phyloP scores from a whole-genome alignment of 495 filamentous ascomycete species.

The Tricharina praecox region DNA sequence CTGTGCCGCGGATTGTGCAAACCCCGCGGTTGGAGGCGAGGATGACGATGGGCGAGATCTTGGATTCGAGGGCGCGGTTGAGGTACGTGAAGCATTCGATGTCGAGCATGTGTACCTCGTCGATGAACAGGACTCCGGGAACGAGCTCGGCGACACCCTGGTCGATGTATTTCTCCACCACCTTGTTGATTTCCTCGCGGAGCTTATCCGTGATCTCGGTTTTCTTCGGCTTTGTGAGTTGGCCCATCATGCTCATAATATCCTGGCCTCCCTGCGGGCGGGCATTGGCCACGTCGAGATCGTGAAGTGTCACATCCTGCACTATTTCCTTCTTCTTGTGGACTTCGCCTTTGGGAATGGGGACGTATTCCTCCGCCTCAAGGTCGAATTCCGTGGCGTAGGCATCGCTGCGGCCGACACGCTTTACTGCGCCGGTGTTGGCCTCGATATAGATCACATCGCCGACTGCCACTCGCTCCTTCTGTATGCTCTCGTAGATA shows the following conservation, averaged over 20 bases:
- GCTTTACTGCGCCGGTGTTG: slow-evolving; percentile 91
- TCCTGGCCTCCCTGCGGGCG: slow-evolving; percentile 85
- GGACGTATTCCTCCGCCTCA: slow-evolving; percentile 97
- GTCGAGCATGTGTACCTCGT: slow-evolving; percentile 99
- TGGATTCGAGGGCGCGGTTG: slow-evolving; percentile 87
- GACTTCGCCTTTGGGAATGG: slow-evolving; percentile 94
- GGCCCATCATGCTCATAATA: slow-evolving; percentile 99
- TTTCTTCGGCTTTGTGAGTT: slow-evolving; percentile 96
- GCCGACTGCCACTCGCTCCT: slow-evolving; percentile 94
- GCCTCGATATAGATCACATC: slow-evolving; percentile 98
- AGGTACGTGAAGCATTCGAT: slow-evolving; percentile 98
- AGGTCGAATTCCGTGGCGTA: slow-evolving; percentile 95
- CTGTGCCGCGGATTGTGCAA: slow-evolving; percentile 77
- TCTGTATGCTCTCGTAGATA: slow-evolving; percentile 97
- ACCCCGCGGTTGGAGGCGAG: slow-evolving; percentile 98
- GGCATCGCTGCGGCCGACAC: slow-evolving; percentile 82
- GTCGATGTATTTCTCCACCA: slow-evolving; percentile 96
- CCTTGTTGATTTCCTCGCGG: slow-evolving; percentile 95
- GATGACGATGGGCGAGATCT: slow-evolving; percentile 92
- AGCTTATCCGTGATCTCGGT: slow-evolving; percentile 96
- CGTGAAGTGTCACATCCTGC: slow-evolving; percentile 90
- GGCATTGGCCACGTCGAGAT: slow-evolving; percentile 98
- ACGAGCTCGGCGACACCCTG: slow-evolving; percentile 98
- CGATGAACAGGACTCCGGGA: slow-evolving; percentile 92
- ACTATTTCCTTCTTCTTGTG: slow-evolving; percentile 94